A percentile compares a stretch with the other conserved stretches of the same genome.
Conservation (phyloP, 352 stramenopile genomes). For the Phytophthora quininea region DNA sequence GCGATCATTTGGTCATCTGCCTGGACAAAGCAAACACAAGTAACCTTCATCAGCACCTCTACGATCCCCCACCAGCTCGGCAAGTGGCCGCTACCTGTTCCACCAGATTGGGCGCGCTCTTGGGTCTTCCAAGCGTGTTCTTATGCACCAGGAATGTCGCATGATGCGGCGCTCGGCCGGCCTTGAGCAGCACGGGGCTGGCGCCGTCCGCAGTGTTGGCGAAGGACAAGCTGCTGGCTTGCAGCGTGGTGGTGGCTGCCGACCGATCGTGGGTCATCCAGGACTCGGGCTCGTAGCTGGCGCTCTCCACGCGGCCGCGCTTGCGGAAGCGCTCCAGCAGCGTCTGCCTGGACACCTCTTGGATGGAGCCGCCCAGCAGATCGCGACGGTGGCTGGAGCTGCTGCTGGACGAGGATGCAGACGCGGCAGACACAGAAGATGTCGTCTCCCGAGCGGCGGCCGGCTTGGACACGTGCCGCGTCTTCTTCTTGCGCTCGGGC, state of each 20-base stretch:
- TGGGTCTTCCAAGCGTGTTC: conserved; percentile 14
- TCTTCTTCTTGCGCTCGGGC: conserved; percentile 30
- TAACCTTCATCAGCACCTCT: conserved; percentile 3
- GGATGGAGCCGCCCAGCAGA: conserved; percentile 34
- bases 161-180: conserved; percentile 21
- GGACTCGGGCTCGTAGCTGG: conserved; percentile 41
- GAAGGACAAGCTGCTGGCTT: conserved; percentile 27
- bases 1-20: conserved; percentile 56
- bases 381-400: conserved; percentile 31
- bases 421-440: neutral
- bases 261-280: neutral
- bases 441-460: conserved; percentile 25
- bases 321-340: conserved; percentile 63
- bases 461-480: conserved; percentile 37
- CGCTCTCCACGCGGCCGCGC: conserved; percentile 72
- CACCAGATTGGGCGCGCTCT: conserved; percentile 30
- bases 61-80: neutral
- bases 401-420: neutral
- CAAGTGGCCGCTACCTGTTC: conserved; percentile 26
- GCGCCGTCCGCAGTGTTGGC: conserved; percentile 17
- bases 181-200: conserved; percentile 11
- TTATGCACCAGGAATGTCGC: conserved; percentile 30
- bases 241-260: conserved; percentile 4
- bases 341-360: conserved; percentile 37
- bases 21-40: conserved; percentile 12